Conservation (phyloP, 306 rosid genomes). For the Cucumis melo region DNA sequence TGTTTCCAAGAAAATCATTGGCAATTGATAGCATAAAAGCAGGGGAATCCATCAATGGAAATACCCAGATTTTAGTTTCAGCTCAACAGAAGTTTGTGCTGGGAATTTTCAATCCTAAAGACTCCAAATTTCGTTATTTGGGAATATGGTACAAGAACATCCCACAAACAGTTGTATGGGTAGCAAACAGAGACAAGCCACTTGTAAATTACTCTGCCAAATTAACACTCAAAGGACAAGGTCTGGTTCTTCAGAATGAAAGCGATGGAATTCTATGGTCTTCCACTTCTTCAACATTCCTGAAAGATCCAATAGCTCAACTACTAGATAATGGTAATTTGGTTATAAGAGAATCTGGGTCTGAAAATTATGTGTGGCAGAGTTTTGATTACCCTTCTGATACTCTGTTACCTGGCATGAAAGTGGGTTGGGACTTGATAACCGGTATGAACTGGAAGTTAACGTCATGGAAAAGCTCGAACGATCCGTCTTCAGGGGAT, state of each 20-base stretch:
- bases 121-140: conserved; percentile 19
- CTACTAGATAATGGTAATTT: conserved; percentile 34
- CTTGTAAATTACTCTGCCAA: conserved; percentile 4
- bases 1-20: conserved; percentile 9
- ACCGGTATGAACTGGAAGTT: conserved; percentile 26
- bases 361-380: conserved; percentile 27
- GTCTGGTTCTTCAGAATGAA: conserved; percentile 19
- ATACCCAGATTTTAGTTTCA: conserved; percentile 26
- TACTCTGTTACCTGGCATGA: conserved; percentile 38
- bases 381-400: conserved; percentile 42
- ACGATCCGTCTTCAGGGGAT: conserved; percentile 31
- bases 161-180: conserved; percentile 24
- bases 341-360: conserved; percentile 19
- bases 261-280: conserved; percentile 17
- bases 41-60: conserved; percentile 17
- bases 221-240: conserved; percentile 20
- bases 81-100: conserved; percentile 27
- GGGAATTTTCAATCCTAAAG: conserved; percentile 28
- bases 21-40: conserved; percentile 21
- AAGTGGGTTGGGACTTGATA: conserved; percentile 32
- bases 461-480: conserved; percentile 27
- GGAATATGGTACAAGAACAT: conserved; percentile 36
- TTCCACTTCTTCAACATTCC: conserved; percentile 10
- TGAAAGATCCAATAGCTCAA: conserved; percentile 17
- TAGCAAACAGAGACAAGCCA: conserved; percentile 34